These are phyloP conservation scores for Yueomyces sinensis DNA, from an alignment of 805 yeast species.

Conservation along the genomic window DNA sequence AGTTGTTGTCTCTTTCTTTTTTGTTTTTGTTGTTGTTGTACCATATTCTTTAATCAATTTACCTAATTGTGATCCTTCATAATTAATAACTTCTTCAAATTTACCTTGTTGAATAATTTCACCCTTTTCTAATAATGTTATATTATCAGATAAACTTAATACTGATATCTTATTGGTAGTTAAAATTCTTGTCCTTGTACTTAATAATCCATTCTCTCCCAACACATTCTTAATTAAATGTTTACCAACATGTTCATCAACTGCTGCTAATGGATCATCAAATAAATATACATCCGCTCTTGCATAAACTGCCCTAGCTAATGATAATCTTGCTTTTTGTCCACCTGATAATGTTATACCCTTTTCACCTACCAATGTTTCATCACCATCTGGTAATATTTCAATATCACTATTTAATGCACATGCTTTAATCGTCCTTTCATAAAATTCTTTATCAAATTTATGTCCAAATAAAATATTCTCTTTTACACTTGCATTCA, in stretches of 20 bases:
- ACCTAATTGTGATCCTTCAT: slow-evolving; percentile 21
- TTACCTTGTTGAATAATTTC: slow-evolving; percentile 46
- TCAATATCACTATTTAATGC: slow-evolving; percentile 35
- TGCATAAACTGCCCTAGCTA: slow-evolving; percentile 60
- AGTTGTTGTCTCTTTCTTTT: slow-evolving; percentile 4
- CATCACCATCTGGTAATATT: slow-evolving; percentile 39
- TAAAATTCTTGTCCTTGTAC: slow-evolving; percentile 38
- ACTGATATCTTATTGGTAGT: slow-evolving; percentile 48
- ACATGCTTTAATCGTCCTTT: slow-evolving; percentile 34
- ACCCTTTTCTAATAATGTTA: slow-evolving; percentile 43
- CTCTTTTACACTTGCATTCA: slow-evolving; percentile 36
- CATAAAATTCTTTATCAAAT: slow-evolving; percentile 30
- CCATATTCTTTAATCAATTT: slow-evolving; percentile 19
- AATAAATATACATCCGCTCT: slow-evolving; percentile 43
- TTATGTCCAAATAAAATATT: slow-evolving; percentile 39
- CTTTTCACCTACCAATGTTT: slow-evolving; percentile 44
- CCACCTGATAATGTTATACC: slow-evolving; percentile 52
- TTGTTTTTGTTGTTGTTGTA: slow-evolving; percentile 14
- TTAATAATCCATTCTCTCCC: slow-evolving; percentile 33
- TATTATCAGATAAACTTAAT: slow-evolving; percentile 43
- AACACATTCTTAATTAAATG: slow-evolving; percentile 39
- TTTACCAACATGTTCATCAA: slow-evolving; percentile 57
- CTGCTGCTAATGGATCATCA: slow-evolving; percentile 61
- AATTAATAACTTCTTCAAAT: slow-evolving; percentile 34
- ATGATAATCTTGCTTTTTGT: slow-evolving; percentile 48